These are phyloP conservation scores for Kodamaea sagamina DNA, from an alignment of 805 yeast genomes.

Conservation along the genomic window DNA sequence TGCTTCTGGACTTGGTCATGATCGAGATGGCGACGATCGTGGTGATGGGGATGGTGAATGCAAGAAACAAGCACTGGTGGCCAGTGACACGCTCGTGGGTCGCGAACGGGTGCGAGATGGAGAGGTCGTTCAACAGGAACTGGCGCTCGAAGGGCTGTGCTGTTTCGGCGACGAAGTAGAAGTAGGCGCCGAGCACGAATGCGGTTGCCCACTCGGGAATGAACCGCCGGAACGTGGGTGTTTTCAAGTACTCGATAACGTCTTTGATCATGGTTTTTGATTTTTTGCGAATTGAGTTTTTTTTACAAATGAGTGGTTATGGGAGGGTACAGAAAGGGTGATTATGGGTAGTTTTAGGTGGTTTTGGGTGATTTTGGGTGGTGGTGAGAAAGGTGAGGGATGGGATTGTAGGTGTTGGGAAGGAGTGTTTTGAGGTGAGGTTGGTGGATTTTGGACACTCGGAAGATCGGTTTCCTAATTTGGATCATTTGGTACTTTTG, in stretches of 20 bases:
- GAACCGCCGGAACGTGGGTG: slow-evolving; percentile 12
- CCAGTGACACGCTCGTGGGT: slow-evolving; percentile 35
- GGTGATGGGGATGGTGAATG: slow-evolving; percentile 27
- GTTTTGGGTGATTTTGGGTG: too few relatives aligned
- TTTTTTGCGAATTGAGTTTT: neutral
- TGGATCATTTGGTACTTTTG: too few relatives aligned
- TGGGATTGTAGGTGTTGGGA: neutral
- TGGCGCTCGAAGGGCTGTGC: slow-evolving; percentile 39
- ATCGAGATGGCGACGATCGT: slow-evolving; percentile 21
- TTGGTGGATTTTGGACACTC: too few relatives aligned
- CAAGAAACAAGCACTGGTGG: slow-evolving; percentile 29
- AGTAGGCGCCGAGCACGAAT: slow-evolving; percentile 25
- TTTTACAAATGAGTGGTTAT: neutral
- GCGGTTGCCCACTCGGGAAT: slow-evolving; percentile 35
- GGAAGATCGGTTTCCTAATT: too few relatives aligned
- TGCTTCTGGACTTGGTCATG: slow-evolving; percentile 4
- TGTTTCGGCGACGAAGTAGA: slow-evolving; percentile 36
- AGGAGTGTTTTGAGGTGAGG: too few relatives aligned
- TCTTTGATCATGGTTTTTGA: slow-evolving; percentile 7
- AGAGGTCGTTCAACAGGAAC: slow-evolving; percentile 33
- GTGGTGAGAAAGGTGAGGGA: too few relatives aligned
- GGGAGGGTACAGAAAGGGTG: neutral
- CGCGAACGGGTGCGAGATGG: slow-evolving; percentile 41
- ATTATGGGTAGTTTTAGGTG: too few relatives aligned
- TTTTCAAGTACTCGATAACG: slow-evolving; percentile 12